Evolutionary conservation across 345 rosid species (phyloP).

Genomic region (Arabidopsis arenosa): DNA sequence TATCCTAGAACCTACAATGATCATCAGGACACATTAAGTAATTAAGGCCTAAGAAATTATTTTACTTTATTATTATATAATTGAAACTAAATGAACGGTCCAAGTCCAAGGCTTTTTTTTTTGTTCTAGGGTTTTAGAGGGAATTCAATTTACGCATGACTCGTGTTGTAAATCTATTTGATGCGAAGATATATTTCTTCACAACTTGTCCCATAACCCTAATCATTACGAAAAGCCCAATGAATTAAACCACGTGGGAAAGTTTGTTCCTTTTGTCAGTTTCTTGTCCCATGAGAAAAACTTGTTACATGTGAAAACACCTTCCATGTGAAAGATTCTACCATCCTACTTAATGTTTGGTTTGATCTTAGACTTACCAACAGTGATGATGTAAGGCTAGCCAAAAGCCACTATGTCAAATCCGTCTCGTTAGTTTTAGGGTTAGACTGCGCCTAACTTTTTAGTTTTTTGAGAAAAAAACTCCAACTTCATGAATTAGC

Average conservation of each 20-base stretch:
- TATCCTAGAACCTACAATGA: slow-evolving; percentile 37
- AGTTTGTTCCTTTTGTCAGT: slow-evolving; percentile 40
- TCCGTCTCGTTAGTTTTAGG: slow-evolving; percentile 15
- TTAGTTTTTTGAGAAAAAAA: neutral
- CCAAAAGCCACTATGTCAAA: slow-evolving; percentile 1
- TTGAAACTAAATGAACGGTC: slow-evolving; percentile 34
- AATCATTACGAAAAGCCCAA: slow-evolving; percentile 49
- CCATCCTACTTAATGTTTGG: slow-evolving; percentile 25
- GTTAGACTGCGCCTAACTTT: neutral
- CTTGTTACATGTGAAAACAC: slow-evolving; percentile 43
- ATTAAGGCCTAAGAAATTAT: slow-evolving; percentile 13
- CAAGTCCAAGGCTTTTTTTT: slow-evolving; percentile 29
- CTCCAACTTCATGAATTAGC: neutral
- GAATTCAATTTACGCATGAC: slow-evolving; percentile 15
- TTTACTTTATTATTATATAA: neutral
- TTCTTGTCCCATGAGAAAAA: slow-evolving; percentile 37
- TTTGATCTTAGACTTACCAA: slow-evolving; percentile 30
- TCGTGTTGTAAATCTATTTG: slow-evolving; percentile 40
- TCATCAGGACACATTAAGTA: slow-evolving; percentile 37
- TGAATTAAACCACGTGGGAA: slow-evolving; percentile 55
- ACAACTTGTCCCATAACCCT: slow-evolving; percentile 40
- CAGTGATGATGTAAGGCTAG: slow-evolving; percentile 17
- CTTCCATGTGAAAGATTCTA: slow-evolving; percentile 27
- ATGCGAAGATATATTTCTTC: slow-evolving; percentile 15
- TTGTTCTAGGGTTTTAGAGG: slow-evolving; percentile 40